These are phyloP conservation scores for Ilex aquifolium DNA, from an alignment of 257 asterid species.

Conservation along the genomic window DNA sequence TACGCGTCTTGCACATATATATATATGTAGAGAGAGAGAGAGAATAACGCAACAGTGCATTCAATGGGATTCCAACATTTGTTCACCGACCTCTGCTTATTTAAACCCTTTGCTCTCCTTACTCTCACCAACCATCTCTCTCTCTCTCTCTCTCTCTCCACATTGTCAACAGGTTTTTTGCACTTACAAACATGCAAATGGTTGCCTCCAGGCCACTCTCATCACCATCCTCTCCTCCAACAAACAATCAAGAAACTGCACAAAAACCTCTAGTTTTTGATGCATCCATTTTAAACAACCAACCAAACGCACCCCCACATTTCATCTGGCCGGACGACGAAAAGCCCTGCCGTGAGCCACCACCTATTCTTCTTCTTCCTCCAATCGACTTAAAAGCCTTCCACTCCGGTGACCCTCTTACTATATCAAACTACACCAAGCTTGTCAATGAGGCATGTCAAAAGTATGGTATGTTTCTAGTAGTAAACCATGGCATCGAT, in stretches of 20 bases:
- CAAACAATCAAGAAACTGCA: constrained; percentile 13
- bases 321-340: constrained; percentile 78
- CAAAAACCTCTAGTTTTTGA: constrained; percentile 32
- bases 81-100: constrained; percentile 33
- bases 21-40: no score
- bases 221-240: constrained; percentile 7
- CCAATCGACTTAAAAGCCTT: constrained; percentile 42
- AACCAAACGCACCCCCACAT: constrained; percentile 50
- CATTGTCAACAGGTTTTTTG: neutral
- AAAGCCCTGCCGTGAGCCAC: constrained; percentile 36
- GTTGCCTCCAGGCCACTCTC: neutral
- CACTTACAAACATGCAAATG: constrained; percentile 1
- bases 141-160: constrained; percentile 1
- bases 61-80: constrained; percentile 31
- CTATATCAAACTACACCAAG: constrained; percentile 22
- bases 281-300: constrained; percentile 40
- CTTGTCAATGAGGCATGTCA: constrained; percentile 51
- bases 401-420: constrained; percentile 40
- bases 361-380: constrained; percentile 47
- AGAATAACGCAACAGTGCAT: constrained; percentile 13
- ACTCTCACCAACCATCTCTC: constrained; percentile 6
- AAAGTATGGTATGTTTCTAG: constrained; percentile 56
- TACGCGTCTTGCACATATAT: no score
- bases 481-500: constrained; percentile 68
- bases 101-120: constrained; percentile 12